A percentile compares a stretch with the other conserved stretches of the same genome.
Conservation (phyloP, 345 rosid genomes). For the Reutealis trisperma region DNA sequence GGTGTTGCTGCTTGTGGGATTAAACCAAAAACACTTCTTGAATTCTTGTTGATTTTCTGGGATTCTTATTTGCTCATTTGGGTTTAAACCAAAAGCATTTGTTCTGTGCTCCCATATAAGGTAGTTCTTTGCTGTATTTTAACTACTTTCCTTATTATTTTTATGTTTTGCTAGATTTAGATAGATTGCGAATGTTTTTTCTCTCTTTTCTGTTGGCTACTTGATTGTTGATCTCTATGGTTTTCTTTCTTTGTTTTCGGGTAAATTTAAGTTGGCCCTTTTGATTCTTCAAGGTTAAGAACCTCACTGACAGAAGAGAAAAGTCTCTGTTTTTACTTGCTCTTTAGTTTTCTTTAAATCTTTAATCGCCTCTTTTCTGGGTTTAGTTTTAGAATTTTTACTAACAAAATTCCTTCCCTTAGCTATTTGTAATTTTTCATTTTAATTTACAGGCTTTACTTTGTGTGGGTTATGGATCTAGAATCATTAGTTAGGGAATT, state of each 20-base stretch:
- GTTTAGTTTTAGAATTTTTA: slow-evolving; percentile 8
- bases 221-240: slow-evolving; percentile 20
- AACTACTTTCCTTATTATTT: not conserved
- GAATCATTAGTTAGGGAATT: slow-evolving; percentile 12
- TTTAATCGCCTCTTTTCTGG: slow-evolving; percentile 6
- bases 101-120: slow-evolving; percentile 16
- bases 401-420: slow-evolving; percentile 2
- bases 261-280: slow-evolving; percentile 14
- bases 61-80: slow-evolving; percentile 5
- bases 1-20: not conserved
- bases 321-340: slow-evolving; percentile 19
- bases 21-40: slow-evolving; percentile 4
- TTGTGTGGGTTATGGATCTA: slow-evolving; percentile 42
- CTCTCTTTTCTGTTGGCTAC: not conserved
- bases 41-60: slow-evolving; percentile 31
- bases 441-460: not conserved
- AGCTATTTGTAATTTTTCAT: not conserved
- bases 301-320: slow-evolving; percentile 7
- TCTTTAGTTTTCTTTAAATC: slow-evolving; percentile 23
- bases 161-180: slow-evolving; percentile 29
- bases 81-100: too few relatives aligned
- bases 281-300: slow-evolving; percentile 5
- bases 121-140: slow-evolving; percentile 26
- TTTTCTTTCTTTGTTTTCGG: slow-evolving; percentile 26
- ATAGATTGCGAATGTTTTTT: slow-evolving; percentile 17